Percentiles rank a stretch among this genome's conserved stretches.
Conservation (phyloP, 2,329 filamentous ascomycete species). For the Penicillium sp. region DNA sequence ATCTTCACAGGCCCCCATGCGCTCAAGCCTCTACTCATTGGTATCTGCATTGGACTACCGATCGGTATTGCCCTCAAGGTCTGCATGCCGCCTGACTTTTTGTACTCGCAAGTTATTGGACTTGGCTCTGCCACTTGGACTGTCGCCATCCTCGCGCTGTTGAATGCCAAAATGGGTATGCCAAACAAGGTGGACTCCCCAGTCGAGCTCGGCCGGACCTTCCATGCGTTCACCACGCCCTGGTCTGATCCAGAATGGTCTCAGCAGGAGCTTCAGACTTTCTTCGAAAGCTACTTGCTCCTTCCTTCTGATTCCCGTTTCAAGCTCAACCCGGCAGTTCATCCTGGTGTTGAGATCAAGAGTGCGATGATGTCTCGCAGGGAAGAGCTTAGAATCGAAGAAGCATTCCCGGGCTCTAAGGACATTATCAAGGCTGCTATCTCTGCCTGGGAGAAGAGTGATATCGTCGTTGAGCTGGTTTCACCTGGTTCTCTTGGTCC, state of each 20-base stretch:
- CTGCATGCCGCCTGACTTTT: slow-evolving; percentile 37
- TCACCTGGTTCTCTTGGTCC: slow-evolving; percentile 33
- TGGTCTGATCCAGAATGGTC: slow-evolving; percentile 48
- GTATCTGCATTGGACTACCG: slow-evolving; percentile 46
- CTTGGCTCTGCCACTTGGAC: slow-evolving; percentile 52
- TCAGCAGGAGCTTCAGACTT: slow-evolving; percentile 50
- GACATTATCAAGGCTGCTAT: slow-evolving; percentile 36
- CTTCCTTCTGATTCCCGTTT: slow-evolving; percentile 44
- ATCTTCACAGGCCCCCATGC: slow-evolving; percentile 52
- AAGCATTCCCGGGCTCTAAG: slow-evolving; percentile 46
- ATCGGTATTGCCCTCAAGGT: slow-evolving; percentile 46
- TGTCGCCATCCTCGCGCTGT: slow-evolving; percentile 48
- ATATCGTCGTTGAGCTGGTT: slow-evolving; percentile 36
- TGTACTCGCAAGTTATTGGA: slow-evolving; percentile 48
- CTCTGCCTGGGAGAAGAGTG: slow-evolving; percentile 32
- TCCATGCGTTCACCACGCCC: slow-evolving; percentile 45
- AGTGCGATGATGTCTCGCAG: slow-evolving; percentile 41
- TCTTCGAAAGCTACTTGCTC: slow-evolving; percentile 44
- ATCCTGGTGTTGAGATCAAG: slow-evolving; percentile 47
- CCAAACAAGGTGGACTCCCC: slow-evolving; percentile 41
- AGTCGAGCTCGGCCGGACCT: slow-evolving; percentile 35
- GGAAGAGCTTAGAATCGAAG: slow-evolving; percentile 31
- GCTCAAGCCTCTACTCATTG: slow-evolving; percentile 48
- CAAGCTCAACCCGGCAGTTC: slow-evolving; percentile 38
- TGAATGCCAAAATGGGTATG: slow-evolving; percentile 49